Base-by-base conservation (phyloP, 495 filamentous ascomycete species). In the Xylaria nigripes region DNA sequence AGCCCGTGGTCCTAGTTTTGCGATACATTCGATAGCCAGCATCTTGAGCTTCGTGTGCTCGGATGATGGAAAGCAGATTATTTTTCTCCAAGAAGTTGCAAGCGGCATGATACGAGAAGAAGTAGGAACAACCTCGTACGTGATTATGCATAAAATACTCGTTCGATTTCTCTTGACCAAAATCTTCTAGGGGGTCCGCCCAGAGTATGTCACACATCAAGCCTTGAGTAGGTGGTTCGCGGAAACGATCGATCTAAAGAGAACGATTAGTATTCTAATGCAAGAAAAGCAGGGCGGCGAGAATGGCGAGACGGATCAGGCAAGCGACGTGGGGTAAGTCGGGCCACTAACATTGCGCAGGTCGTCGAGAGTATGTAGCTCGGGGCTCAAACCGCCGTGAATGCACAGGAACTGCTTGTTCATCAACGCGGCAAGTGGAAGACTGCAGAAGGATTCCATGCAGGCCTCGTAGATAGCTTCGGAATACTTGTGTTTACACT, bases 351-450 rank as follows among this genome's bases (percentile, higher is more conserved):
- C 89, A 63, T 79, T 83, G 75, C 89, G 89, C 53, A 96, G 76
- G 68, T 98, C 93, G 58, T 98, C 93, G 48, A 98, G 73, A 24
- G 90, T 96, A 65, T 97, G 93, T 57, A 98, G 70, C 70, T 98
- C 93, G 6, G 93, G 93, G 64, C 90, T 95, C 58, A 98, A 75
- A 46, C 93, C 93, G 58, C 93, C 93, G 67, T 98, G 93, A 58
- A 98, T 98, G 71, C 93, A 98, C 62, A 98, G 75, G 70, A 98
- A 98, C 61, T 98, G 93, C 77, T 97, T 98, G 80, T 98, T 98
- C 93, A 98, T 98, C 54, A 98, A 83, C 16, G 93, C 93, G 56
- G 93, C 93, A 68, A 98, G 77, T 45, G 93, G 93, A 61, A 98
- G 76, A 60, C 86, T 77, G 68, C 93, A 98, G 80, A 98, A 98